Evolutionary conservation across 257 asterid genomes (phyloP), one percentile per base, ranked within the genome.

Genomic region (Lantana camara): DNA sequence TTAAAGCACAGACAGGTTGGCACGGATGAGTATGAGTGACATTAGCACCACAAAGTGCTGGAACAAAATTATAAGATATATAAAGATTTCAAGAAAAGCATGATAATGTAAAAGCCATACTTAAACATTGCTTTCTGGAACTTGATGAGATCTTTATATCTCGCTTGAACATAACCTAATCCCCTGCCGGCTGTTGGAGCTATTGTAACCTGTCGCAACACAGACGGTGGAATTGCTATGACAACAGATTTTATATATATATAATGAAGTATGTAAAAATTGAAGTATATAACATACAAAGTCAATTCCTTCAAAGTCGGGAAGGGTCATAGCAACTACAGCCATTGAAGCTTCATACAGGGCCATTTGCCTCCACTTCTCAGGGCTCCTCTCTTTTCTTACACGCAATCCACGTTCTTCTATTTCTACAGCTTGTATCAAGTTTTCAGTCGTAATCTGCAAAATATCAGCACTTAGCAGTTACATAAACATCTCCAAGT

Each of bases 361-460:
- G 64, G 97, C 99, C 30, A 90, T 86, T 80, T 86, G 99, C 87
- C 79, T 94, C 99, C 97, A 90, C 63, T 47, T 80, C 65, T 83
- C 96, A 13, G 85, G 85, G 82, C 96, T 88, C 82, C 97, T 88
- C 64, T 88, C 97, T 85, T 81, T 94, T 68, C 82, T 85, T 57
- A 90, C 96, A 51, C 85, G 84, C 95, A 83, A 78, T 60, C 99
- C 97, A 58, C 87, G 72, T 76, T 94, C 97, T 85, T 94, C 99
- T 71, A 94, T 83, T 86, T 94, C 95, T 34, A 96, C 99, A 72
- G 99, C 97, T 94, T 90, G 99, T 72, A 94, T 67, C 83, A 94
- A 76, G 72, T 90, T 97, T 74, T 90, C 97, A 35, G 96, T 94
- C 15, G 97, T 94, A 73, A 94, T 94, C 99, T 94, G 77, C 69